These are phyloP conservation scores for Curvularia eragrostidis DNA, from an alignment of 2,329 filamentous ascomycete genomes.

Conservation along the genomic window DNA sequence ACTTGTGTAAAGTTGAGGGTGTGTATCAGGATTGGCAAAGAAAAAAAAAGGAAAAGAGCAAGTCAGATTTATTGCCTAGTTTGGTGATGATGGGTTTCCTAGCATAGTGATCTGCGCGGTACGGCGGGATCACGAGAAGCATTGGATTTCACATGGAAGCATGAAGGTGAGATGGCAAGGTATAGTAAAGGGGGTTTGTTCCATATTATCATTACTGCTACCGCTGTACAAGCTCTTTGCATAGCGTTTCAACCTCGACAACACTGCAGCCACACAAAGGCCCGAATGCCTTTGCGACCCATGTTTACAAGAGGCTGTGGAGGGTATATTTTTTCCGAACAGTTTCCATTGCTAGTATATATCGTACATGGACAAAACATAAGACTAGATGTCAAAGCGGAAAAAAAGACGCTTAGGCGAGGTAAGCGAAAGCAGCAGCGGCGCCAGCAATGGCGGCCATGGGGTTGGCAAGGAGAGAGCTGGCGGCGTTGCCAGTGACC, in stretches of 20 bases:
- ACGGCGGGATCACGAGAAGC: too few relatives aligned
- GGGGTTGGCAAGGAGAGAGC: constrained; percentile 45
- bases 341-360: constrained; percentile 31
- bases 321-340: constrained; percentile 9
- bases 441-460: constrained; percentile 52
- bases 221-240: constrained; percentile 35
- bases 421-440: constrained; percentile 51
- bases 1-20: background rate
- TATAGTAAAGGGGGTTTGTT: background rate
- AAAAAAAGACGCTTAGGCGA: constrained; percentile 40
- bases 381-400: constrained; percentile 5
- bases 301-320: constrained; percentile 21
- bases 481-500: constrained; percentile 34
- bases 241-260: constrained; percentile 20
- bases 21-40: background rate
- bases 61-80: too few relatives aligned
- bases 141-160: too few relatives aligned
- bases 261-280: constrained; percentile 3
- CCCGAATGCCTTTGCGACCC: constrained; percentile 17
- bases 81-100: too few relatives aligned
- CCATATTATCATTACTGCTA: constrained; percentile 25
- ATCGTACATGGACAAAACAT: constrained; percentile 21
- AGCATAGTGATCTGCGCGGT: too few relatives aligned
- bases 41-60: background rate
- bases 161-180: too few relatives aligned